A percentile compares a stretch with the other conserved stretches of the same genome.
Evolutionary conservation across 2,329 filamentous ascomycete species (phyloP).

Genomic region (Fusarium longipes): DNA sequence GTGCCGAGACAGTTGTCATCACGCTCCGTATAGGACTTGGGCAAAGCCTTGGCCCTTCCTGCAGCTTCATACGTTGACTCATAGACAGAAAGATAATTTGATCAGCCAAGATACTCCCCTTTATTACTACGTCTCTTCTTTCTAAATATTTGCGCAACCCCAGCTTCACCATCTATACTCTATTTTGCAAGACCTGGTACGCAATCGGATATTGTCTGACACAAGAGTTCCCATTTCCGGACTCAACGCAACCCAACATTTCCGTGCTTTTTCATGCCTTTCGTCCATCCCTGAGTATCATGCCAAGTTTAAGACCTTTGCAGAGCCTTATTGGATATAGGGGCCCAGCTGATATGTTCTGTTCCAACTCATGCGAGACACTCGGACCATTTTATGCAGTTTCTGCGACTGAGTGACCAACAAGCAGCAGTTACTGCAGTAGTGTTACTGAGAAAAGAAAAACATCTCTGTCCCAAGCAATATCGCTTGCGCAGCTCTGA

Average conservation of each 20-base stretch:
- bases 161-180: neutral
- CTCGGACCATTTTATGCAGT: conserved; percentile 16
- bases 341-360: conserved; percentile 10
- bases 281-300: conserved; percentile 2
- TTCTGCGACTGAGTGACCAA: conserved; percentile 1
- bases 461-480: neutral
- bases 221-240: neutral
- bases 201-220: conserved; percentile 2
- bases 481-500: conserved; percentile 22
- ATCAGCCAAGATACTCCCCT: neutral
- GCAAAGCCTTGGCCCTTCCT: neutral
- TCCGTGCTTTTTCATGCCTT: neutral
- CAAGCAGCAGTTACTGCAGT: neutral
- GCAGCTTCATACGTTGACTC: neutral
- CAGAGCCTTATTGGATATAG: conserved; percentile 3
- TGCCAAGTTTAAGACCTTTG: neutral
- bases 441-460: neutral
- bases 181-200: neutral
- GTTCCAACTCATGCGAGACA: conserved; percentile 13
- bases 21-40: neutral
- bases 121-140: neutral
- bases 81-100: neutral
- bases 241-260: neutral
- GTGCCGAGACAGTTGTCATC: neutral
- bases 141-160: neutral